Conservation (phyloP, 371 early-diverging fungal genomes). For the Rhizomucor pusillus region DNA sequence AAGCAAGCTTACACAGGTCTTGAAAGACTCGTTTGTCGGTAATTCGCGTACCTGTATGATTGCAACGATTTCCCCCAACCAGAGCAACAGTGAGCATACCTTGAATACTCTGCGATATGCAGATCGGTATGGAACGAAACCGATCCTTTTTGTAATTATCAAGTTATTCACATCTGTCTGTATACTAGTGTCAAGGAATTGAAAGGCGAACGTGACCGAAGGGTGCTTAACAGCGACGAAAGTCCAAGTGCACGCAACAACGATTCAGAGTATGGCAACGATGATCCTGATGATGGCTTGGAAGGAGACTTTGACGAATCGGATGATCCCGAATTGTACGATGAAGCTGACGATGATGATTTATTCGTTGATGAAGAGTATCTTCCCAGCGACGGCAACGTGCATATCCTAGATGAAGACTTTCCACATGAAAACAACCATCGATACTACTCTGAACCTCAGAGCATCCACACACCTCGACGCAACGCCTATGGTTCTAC, state of each 20-base stretch:
- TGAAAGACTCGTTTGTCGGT: slow-evolving; percentile 97
- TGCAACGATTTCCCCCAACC: slow-evolving; percentile 94
- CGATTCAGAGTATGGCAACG: slow-evolving; percentile 13
- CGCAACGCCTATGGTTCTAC: too few relatives aligned
- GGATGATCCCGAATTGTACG: slow-evolving; percentile 27
- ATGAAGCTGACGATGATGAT: slow-evolving; percentile 18
- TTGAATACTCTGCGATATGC: slow-evolving; percentile 98
- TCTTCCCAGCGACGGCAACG: slow-evolving; percentile 21
- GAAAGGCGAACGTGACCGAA: slow-evolving; percentile 54
- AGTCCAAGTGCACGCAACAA: slow-evolving; percentile 8
- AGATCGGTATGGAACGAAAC: too few relatives aligned
- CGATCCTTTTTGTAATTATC: too few relatives aligned
- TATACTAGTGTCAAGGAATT: slow-evolving; percentile 84
- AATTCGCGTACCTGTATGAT: slow-evolving; percentile 97
- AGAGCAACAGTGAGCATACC: slow-evolving; percentile 94
- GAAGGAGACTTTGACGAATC: slow-evolving; percentile 26
- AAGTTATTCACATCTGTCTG: too few relatives aligned
- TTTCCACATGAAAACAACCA: slow-evolving; percentile 31
- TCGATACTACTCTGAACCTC: background rate
- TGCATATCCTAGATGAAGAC: slow-evolving; percentile 36
- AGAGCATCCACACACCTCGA: background rate
- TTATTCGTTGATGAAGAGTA: slow-evolving; percentile 26
- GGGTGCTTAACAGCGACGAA: slow-evolving; percentile 14
- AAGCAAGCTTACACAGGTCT: slow-evolving; percentile 95
- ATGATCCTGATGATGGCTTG: slow-evolving; percentile 33